Evolutionary conservation across 1,284 basidiomycete genomes (phyloP), one percentile per base, ranked within the genome.

Genomic region (Puccinia coronata): DNA sequence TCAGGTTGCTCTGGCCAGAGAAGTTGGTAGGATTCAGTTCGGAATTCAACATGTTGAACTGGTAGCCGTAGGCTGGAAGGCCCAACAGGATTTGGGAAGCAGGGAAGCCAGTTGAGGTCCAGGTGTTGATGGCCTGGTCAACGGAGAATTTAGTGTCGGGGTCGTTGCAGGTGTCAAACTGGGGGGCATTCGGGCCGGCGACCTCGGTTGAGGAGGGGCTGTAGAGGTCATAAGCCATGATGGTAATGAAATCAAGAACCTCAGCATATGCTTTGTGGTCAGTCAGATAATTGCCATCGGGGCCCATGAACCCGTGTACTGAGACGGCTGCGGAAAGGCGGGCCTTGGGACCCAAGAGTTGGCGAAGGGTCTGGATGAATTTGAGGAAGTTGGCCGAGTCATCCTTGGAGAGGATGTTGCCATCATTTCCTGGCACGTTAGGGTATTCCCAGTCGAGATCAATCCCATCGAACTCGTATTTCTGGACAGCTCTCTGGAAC

Each of bases 401-500:
- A 71, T 71, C 67, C 43, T 59, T 71, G 9, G 51, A 57, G 8
- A 80, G 39, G 20, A 67, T 59, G 53, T 80, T 80, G 14, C 67
- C 49, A 59, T 71, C 77, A 55, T 57, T 67, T 18, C 77, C 77
- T 25, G 65, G 77, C 12, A 71, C 69, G 34, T 53, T 55, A 25
- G 79, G 79, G 51, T 80, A 80, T 28, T 80, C 79, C 79, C 79
- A 80, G 55, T 80, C 79, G 39, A 73, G 9, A 11, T 80, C 79
- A 57, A 80, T 39, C 2, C 79, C 79, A 47, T 80, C 59, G 43
- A 81, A 74, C 18, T 31, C 69, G 23, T 81, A 63, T 49, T 73
- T 81, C 2, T 81, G 14, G 34, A 81, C 70, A 23, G 61, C 43
- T 14, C 57, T 59, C 41, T 47, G 16, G 31, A 73, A 41, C 16